Percentiles rank a stretch among this genome's conserved stretches.
phyloP scores from a whole-genome alignment of 108 stramenopile species.

The Bacterosira constricta region DNA sequence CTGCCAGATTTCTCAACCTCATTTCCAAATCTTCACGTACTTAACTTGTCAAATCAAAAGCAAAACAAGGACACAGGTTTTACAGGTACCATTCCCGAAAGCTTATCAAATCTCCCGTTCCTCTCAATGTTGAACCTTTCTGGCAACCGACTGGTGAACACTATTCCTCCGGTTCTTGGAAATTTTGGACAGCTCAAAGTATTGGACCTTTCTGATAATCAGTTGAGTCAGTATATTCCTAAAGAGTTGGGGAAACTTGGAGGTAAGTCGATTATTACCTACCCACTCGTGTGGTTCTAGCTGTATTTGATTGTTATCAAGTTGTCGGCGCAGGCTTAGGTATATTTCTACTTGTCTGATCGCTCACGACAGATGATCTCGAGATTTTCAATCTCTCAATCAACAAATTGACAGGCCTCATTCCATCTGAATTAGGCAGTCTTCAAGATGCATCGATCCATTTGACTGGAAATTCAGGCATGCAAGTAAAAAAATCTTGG shows the following conservation, averaged over 20 bases:
- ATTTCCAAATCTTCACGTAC: too few species aligned
- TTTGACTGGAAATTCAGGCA: not conserved
- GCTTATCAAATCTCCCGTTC: too few species aligned
- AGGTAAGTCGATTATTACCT: not conserved
- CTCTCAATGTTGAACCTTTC: too few species aligned
- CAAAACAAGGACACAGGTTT: too few species aligned
- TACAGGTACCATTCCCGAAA: too few species aligned
- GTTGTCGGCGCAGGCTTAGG: too few species aligned
- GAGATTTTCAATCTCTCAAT: not conserved
- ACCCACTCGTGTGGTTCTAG: not conserved
- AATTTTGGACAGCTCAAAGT: slow-evolving; percentile 2
- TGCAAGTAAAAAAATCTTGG: not conserved
- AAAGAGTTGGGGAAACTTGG: not conserved
- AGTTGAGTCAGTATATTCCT: not conserved
- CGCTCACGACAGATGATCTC: not conserved
- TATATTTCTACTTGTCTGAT: too few species aligned
- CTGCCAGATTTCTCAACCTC: too few species aligned
- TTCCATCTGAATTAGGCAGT: not conserved
- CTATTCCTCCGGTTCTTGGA: too few species aligned
- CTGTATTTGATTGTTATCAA: not conserved
- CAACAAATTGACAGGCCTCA: not conserved
- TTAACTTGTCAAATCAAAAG: too few species aligned
- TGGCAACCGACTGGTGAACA: too few species aligned
- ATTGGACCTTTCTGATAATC: slow-evolving; percentile 23
- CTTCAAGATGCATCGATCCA: not conserved